phyloP scores from a whole-genome alignment of 768 basidiomycete species.

The Tylopilus sp. region DNA sequence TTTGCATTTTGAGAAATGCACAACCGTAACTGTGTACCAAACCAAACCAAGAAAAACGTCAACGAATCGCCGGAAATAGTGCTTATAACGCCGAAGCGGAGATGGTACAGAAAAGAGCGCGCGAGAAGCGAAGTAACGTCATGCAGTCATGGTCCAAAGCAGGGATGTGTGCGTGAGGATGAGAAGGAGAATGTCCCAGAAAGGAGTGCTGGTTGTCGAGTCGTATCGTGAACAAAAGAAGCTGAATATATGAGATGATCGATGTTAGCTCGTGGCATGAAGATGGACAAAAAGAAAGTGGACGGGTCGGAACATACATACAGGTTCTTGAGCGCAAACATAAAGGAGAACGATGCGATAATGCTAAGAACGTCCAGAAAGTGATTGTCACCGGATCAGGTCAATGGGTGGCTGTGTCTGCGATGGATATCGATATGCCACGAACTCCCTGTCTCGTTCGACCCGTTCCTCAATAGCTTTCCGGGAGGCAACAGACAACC shows the following conservation, averaged over 20 bases:
- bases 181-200: slow-evolving; percentile 21
- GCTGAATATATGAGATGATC: slow-evolving; percentile 20
- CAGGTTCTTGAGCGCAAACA: slow-evolving; percentile 3
- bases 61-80: slow-evolving; percentile 12
- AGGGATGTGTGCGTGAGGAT: slow-evolving; percentile 12
- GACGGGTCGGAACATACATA: slow-evolving; percentile 5
- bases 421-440: slow-evolving; percentile 86
- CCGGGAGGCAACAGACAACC: slow-evolving; percentile 63
- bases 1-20: slow-evolving; percentile 20
- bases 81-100: slow-evolving; percentile 6
- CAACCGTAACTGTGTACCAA: slow-evolving; percentile 14
- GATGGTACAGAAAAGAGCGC: slow-evolving; percentile 13
- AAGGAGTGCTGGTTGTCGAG: slow-evolving; percentile 21
- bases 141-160: slow-evolving; percentile 30
- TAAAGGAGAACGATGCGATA: slow-evolving; percentile 1
- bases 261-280: slow-evolving; percentile 15
- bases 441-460: slow-evolving; percentile 81
- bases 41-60: slow-evolving; percentile 21
- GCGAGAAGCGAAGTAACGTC: slow-evolving; percentile 7
- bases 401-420: slow-evolving; percentile 61
- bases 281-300: slow-evolving; percentile 18
- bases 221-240: slow-evolving; percentile 12
- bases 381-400: slow-evolving; percentile 44
- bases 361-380: slow-evolving; percentile 2
- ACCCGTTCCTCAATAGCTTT: slow-evolving; percentile 77